Conservation (phyloP, 176 grass and related monocot genomes). For the Aegilops sharonensis region DNA sequence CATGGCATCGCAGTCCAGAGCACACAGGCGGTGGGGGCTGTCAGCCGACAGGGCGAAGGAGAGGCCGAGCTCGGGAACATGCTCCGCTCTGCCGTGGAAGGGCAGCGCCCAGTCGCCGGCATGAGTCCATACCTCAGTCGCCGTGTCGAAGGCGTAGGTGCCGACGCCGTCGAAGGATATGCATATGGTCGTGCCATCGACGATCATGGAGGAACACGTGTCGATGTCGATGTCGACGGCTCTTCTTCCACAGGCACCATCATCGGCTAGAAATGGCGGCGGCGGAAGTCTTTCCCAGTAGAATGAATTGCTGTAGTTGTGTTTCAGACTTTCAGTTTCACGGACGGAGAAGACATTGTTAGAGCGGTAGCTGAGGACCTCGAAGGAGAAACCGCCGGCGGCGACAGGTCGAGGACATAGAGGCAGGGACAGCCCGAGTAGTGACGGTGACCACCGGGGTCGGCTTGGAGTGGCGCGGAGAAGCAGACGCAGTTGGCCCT, state of each 20-base stretch:
- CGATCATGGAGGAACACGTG: neutral
- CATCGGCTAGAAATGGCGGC: neutral
- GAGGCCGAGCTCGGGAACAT: neutral
- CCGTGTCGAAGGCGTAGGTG: conserved; percentile 8
- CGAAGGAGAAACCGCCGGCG: neutral
- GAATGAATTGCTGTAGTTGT: neutral
- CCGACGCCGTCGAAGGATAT: neutral
- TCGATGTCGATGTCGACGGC: no score
- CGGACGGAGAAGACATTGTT: no score
- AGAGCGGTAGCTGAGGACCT: neutral
- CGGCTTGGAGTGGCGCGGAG: neutral
- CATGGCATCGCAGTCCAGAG: neutral
- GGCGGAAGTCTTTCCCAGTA: neutral
- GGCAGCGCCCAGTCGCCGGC: neutral
- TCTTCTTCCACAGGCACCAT: neutral
- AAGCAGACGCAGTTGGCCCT: neutral
- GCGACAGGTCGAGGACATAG: neutral
- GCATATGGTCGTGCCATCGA: neutral
- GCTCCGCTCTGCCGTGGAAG: neutral
- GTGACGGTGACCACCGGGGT: no score
- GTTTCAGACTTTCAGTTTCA: neutral
- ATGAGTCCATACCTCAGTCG: neutral
- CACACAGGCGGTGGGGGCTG: neutral
- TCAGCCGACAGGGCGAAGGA: neutral
- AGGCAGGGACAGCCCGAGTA: neutral